Percentiles rank a stretch among this genome's conserved stretches.
Conservation (phyloP, 306 rosid genomes). For the Quercus ilex region DNA sequence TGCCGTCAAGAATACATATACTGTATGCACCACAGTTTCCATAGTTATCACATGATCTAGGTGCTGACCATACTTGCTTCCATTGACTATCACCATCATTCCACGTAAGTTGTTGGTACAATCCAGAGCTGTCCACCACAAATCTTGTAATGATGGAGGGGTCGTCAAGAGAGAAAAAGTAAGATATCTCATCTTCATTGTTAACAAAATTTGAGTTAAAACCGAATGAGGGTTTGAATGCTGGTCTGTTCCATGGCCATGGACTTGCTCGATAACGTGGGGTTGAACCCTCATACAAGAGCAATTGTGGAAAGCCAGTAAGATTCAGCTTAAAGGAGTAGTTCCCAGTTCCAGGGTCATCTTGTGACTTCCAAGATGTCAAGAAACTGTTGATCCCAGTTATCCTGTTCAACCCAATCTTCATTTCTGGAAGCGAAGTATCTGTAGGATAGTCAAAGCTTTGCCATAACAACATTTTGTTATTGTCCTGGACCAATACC, state of each 20-base stretch:
- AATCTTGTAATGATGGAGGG: not conserved
- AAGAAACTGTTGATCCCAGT: conserved; percentile 13
- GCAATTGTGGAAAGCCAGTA: no score
- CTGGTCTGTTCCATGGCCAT: not conserved
- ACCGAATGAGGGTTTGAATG: not conserved
- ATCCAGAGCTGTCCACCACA: not conserved
- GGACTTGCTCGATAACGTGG: no score
- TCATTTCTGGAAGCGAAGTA: not conserved
- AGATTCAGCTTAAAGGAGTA: no score
- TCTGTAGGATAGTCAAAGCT: no score
- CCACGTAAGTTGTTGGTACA: not conserved
- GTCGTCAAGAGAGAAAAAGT: not conserved
- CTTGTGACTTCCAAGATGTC: conserved; percentile 27
- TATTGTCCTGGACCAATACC: no score
- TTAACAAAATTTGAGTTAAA: not conserved
- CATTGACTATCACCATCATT: not conserved
- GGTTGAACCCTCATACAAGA: no score
- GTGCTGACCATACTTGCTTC: not conserved
- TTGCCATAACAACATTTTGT: no score
- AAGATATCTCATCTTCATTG: not conserved
- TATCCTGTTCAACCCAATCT: conserved; percentile 17
- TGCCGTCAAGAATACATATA: not conserved
- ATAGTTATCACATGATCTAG: not conserved
- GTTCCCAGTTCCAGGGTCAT: not conserved
- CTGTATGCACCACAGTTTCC: not conserved